A percentile compares a stretch with the other conserved stretches of the same genome.
phyloP scores from a whole-genome alignment of 768 basidiomycete genomes.

The Mycena vitilis region DNA sequence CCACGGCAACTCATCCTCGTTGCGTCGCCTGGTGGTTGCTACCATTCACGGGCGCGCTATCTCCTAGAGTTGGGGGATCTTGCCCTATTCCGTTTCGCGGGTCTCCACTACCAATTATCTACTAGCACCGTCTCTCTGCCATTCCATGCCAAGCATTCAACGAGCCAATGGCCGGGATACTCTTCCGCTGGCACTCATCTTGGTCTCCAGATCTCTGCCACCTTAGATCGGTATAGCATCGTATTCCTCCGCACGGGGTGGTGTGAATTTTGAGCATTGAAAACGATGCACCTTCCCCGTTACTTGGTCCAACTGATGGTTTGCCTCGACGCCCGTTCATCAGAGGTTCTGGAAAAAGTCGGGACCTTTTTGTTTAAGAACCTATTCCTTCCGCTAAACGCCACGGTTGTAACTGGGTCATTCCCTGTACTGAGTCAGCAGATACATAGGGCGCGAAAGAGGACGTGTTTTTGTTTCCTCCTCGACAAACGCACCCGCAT shows the following conservation, averaged over 20 bases:
- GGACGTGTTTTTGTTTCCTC: no score
- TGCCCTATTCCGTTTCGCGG: neutral
- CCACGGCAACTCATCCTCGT: slow-evolving; percentile 1
- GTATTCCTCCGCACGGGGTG: neutral
- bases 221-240: slow-evolving; percentile 14
- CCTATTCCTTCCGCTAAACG: no score
- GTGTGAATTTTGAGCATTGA: no score
- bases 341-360: no score
- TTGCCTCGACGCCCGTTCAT: no score
- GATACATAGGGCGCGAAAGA: no score
- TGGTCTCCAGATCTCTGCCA: slow-evolving; percentile 1
- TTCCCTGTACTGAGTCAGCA: no score
- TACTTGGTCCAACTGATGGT: no score
- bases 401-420: no score
- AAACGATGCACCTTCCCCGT: neutral
- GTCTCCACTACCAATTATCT: neutral
- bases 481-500: no score
- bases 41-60: slow-evolving; percentile 14
- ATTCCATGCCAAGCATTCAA: slow-evolving; percentile 16
- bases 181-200: neutral
- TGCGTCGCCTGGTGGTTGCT: slow-evolving; percentile 16
- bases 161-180: slow-evolving; percentile 20
- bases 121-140: slow-evolving; percentile 4
- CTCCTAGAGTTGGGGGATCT: slow-evolving; percentile 19
- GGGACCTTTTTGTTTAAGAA: no score